Base-by-base conservation (phyloP, 768 basidiomycete genomes). In the Termitomyces sp. region DNA sequence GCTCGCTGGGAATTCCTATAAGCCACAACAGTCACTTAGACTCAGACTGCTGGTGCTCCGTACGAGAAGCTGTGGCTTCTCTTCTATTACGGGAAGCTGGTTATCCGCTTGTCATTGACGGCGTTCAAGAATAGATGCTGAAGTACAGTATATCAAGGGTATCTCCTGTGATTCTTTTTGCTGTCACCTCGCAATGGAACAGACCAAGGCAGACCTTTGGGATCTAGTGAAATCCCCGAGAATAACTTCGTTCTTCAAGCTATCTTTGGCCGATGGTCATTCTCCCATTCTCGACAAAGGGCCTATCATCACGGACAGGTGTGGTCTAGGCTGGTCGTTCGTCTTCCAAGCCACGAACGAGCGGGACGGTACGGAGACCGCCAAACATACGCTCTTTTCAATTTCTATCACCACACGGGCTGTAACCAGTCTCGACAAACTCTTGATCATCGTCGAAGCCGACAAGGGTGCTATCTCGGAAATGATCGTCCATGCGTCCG, bases 271-370 rank as follows among this genome's bases (percentile, higher is more conserved):
- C 0, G 46, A 57, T 27, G 61, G 58, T 2, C 47, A 59, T 40
- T 56, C 47, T 16, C 16, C 19, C 5, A 9, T 8, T 10, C 10
- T 54, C 11, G 41, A 21, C 21, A 16, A 46, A 43, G 40, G 32
- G 12, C 51, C 35, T 6, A 14, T 57, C 46, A 40, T 46, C 16
- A 51, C 58, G 5, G 52, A 32, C 6, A 54, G 23, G 17, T 56
- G 58, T 43, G 61, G 61, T 35, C 43, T 59, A 6, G 61, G 61
- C 6, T 61, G 61, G 58, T 30, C 27, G 12, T 61, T 53, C 7
- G 12, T 45, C 17, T 28, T 54, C 19, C 28, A 49, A 4, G 54
- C 55, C 0, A 48, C 23, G 12, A 39, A 52, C 25, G 39, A 6
- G 16, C 27, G 41, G 39, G 48, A 41, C 37, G 35, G 39, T 21